phyloP scores from a whole-genome alignment of 805 yeast species.

The Saturnispora hagleri region DNA sequence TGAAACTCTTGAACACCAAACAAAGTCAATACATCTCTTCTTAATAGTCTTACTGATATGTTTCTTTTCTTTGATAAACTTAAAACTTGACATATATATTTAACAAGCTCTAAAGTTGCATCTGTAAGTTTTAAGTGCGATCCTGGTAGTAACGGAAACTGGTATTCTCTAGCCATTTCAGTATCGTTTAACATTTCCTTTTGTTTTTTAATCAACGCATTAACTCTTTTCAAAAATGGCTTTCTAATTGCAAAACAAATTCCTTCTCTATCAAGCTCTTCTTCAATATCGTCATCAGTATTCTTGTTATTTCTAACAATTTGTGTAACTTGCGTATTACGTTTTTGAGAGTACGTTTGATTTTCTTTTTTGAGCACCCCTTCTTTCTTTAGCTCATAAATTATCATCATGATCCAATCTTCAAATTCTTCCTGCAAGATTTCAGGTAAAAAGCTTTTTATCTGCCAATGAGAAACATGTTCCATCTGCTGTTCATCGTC shows the following conservation, averaged over 20 bases:
- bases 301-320: conserved; percentile 36
- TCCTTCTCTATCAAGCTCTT: conserved; percentile 29
- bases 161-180: conserved; percentile 53
- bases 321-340: conserved; percentile 61
- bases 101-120: conserved; percentile 75
- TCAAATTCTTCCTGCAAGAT: conserved; percentile 76
- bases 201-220: conserved; percentile 58
- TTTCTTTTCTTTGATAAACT: conserved; percentile 53
- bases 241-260: conserved; percentile 49
- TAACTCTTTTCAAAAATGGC: conserved; percentile 58
- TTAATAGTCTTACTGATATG: conserved; percentile 63
- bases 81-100: conserved; percentile 63
- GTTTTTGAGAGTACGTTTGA: conserved; percentile 13
- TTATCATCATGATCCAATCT: conserved; percentile 72
- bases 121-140: conserved; percentile 48
- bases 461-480: conserved; percentile 68
- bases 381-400: conserved; percentile 56
- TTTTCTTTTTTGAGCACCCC: conserved; percentile 31
- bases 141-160: conserved; percentile 73
- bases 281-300: conserved; percentile 11
- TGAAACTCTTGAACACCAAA: conserved; percentile 84
- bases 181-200: conserved; percentile 64
- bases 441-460: conserved; percentile 62
- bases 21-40: conserved; percentile 62
- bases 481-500: conserved; percentile 33